Conservation (phyloP, 139 green algal species). For the Chlorokybus atmophyticus region DNA sequence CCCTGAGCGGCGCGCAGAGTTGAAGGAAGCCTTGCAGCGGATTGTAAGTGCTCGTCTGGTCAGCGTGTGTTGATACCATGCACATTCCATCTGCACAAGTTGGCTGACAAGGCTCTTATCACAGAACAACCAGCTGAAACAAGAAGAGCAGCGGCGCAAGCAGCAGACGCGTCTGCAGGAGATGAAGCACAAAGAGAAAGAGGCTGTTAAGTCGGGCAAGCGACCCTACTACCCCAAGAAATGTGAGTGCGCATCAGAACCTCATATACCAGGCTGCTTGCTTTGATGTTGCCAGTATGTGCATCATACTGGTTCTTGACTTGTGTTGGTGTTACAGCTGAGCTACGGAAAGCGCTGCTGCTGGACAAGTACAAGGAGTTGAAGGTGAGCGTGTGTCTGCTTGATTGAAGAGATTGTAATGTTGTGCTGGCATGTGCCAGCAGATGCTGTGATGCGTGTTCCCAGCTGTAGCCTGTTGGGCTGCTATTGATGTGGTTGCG, state of each 20-base stretch:
- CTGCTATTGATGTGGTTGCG: background rate
- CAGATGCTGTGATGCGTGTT: background rate
- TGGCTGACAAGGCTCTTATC: no score
- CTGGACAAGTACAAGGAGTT: constrained; percentile 65
- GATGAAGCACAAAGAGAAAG: background rate
- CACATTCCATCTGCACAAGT: no score
- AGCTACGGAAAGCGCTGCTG: constrained; percentile 8
- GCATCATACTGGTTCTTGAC: background rate
- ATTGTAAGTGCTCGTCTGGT: no score
- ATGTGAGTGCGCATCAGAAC: no score
- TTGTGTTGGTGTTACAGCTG: background rate
- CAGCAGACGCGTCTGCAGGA: background rate
- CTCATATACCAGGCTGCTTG: no score
- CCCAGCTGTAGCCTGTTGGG: background rate
- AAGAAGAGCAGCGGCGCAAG: background rate
- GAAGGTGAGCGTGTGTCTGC: constrained; percentile 27
- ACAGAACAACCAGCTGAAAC: background rate
- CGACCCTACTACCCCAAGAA: background rate
- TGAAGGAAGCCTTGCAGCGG: no score
- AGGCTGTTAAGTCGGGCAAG: constrained; percentile 33
- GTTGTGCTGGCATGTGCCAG: background rate
- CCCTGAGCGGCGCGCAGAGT: no score
- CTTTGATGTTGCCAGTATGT: no score
- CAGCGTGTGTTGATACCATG: no score
- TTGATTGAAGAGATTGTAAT: background rate